A percentile compares a stretch with the other conserved stretches of the same genome.
Conservation (phyloP, 2,329 filamentous ascomycete species). For the Fusarium sp. region DNA sequence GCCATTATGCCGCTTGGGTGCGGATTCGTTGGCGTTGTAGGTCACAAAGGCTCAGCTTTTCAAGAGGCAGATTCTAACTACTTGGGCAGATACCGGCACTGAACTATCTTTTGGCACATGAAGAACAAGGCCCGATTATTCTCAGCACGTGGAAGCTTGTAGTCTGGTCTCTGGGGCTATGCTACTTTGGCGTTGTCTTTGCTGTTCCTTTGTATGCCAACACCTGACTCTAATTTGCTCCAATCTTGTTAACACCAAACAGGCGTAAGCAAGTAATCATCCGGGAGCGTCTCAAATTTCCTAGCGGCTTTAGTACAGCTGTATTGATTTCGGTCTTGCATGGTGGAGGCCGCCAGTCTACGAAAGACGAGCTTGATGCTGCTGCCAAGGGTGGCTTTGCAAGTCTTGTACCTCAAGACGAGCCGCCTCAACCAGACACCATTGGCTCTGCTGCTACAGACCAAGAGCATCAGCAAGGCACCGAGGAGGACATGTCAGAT, state of each 20-base stretch:
- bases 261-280: constrained; percentile 91
- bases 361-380: constrained; percentile 53
- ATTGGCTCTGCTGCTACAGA: constrained; percentile 45
- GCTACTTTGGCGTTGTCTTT: constrained; percentile 97
- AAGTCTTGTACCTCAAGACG: constrained; percentile 56
- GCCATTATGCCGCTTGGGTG: constrained; percentile 97
- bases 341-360: constrained; percentile 62
- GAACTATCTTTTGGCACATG: constrained; percentile 82
- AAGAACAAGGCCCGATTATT: constrained; percentile 82
- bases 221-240: neutral
- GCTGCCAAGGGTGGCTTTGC: constrained; percentile 58
- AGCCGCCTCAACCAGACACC: constrained; percentile 35
- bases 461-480: constrained; percentile 54
- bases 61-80: constrained; percentile 10
- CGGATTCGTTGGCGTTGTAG: constrained; percentile 89
- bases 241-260: constrained; percentile 9
- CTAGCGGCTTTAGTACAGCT: constrained; percentile 94
- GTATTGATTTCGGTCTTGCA: constrained; percentile 93
- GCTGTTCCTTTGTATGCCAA: constrained; percentile 80
- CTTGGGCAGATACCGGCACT: constrained; percentile 79
- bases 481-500: constrained; percentile 18
- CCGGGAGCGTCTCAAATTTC: constrained; percentile 90
- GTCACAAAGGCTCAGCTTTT: constrained; percentile 45
- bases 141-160: constrained; percentile 83
- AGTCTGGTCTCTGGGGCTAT: constrained; percentile 91